Evolutionary conservation across 1,139 yeast genomes (phyloP), one percentile per base, ranked within the genome.

Genomic region (Debaryomyces robertsiae): DNA sequence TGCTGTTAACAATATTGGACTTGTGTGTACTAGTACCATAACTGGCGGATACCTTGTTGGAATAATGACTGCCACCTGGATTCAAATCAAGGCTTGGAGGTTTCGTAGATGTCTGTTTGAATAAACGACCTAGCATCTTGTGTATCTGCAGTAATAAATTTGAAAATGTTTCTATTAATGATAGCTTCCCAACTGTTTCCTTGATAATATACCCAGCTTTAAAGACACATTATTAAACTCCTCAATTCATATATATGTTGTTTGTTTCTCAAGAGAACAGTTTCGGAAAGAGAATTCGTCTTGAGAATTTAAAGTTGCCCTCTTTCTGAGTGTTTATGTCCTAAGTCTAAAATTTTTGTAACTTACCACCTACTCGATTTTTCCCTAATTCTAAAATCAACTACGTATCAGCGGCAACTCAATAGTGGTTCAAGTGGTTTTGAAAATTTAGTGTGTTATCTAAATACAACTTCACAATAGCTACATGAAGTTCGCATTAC

Each of bases 111-210:
- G 24, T 36, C 39, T 60, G 66, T 47, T 53, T 57, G 39, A 63
- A 63, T 36, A 63, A 46, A 40, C 67, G 53, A 15, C 67, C 68
- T 35, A 63, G 47, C 68, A 63, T 63, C 16, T 14, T 29, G 5
- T 10, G 22, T 33, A n/a, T 33, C 5, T 27, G 17, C 7, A 16
- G 7, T 25, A 30, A 23, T 32, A 22, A 25, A 29, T 27, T n/a
- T 25, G 18, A 16, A 25, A 16, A 30, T 17, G 36, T 29, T 19
- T 23, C 16, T 15, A n/a, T 16, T 10, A 33, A 16, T 25, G 17
- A 16, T 9, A n/a, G 10, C 19, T 28, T 3, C 7, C 28, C n/a
- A 32, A 17, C 9, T 10, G 6, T 23, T 32, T 32, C 9, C 15
- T 23, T 23, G 10, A 23, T 24, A n/a, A 14, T 16, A n/a, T n/a